A percentile compares a stretch with the other conserved stretches of the same genome.
phyloP scores from a whole-genome alignment of 2,329 filamentous ascomycete species.

The Botrytis hyacinthi region DNA sequence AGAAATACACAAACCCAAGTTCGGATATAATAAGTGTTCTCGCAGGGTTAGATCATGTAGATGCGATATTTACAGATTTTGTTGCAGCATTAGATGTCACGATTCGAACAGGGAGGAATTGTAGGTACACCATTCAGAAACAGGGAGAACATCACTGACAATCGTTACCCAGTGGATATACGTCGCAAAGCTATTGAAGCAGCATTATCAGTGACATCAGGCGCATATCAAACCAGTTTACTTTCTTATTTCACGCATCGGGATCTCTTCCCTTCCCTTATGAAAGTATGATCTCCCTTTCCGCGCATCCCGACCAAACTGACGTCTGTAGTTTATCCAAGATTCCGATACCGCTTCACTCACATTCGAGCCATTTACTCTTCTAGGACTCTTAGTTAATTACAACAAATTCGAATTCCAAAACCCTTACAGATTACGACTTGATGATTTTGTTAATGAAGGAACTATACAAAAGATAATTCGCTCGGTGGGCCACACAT shows the following conservation, averaged over 20 bases:
- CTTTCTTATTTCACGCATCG: conserved; percentile 93
- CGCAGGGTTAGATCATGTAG: conserved; percentile 84
- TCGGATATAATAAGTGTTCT: conserved; percentile 91
- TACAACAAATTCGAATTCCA: conserved; percentile 99
- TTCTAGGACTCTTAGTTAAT: conserved; percentile 86
- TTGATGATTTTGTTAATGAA: conserved; percentile 96
- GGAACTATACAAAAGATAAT: conserved; percentile 80
- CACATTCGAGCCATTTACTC: conserved; percentile 72
- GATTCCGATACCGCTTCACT: conserved; percentile 65
- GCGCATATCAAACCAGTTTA: conserved; percentile 93
- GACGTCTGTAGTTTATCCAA: conserved; percentile 65
- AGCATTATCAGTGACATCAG: conserved; percentile 79
- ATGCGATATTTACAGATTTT: conserved; percentile 83
- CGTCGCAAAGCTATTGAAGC: conserved; percentile 78
- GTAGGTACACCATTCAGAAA: conserved; percentile 49
- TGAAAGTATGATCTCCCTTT: conserved; percentile 66
- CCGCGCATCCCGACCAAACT: conserved; percentile 10
- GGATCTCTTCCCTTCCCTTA: conserved; percentile 89
- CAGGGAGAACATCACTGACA: conserved; percentile 32
- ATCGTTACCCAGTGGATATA: conserved; percentile 59
- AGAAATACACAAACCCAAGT: conserved; percentile 92
- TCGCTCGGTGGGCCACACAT: conserved; percentile 70
- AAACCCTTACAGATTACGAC: conserved; percentile 87
- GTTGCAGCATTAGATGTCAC: conserved; percentile 78
- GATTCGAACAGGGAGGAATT: conserved; percentile 70